Percentiles rank a stretch among this genome's conserved stretches.
Conservation (phyloP, 2,329 filamentous ascomycete species). For the Zymoseptoria pseudotritici region DNA sequence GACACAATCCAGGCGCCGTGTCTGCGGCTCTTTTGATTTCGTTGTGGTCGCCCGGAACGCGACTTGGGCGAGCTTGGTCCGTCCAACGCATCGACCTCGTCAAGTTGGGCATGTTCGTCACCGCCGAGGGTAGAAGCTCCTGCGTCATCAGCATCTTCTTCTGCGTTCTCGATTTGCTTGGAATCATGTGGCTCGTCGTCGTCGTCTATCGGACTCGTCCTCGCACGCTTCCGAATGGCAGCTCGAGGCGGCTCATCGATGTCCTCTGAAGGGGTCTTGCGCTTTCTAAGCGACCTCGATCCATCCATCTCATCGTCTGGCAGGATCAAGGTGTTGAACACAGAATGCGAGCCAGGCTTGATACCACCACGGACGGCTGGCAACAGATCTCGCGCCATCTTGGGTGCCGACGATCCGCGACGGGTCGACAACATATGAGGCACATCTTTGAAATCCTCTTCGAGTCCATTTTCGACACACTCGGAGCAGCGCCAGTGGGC, state of each 20-base stretch:
- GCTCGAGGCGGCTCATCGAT: constrained; percentile 33
- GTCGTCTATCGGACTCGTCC: constrained; percentile 27
- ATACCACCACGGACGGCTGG: constrained; percentile 58
- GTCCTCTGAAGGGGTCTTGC: constrained; percentile 66
- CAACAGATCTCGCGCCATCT: constrained; percentile 60
- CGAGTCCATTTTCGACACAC: constrained; percentile 47
- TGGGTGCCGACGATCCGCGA: constrained; percentile 55
- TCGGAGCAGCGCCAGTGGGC: constrained; percentile 56
- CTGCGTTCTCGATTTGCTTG: constrained; percentile 10
- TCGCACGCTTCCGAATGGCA: constrained; percentile 35
- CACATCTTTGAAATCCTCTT: constrained; percentile 37
- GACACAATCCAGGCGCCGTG: constrained; percentile 25
- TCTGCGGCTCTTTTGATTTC: constrained; percentile 43
- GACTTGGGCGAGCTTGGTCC: constrained; percentile 22
- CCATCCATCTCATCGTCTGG: constrained; percentile 69
- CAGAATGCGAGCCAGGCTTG: constrained; percentile 65
- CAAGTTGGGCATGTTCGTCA: constrained; percentile 11
- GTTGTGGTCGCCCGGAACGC: constrained; percentile 47
- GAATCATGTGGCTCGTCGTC: constrained; percentile 24
- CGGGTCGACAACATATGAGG: constrained; percentile 32
- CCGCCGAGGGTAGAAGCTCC: constrained; percentile 16
- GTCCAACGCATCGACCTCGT: constrained; percentile 16
- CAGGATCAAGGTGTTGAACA: constrained; percentile 66
- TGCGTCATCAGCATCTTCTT: constrained; percentile 14
- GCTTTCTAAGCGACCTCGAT: constrained; percentile 69